phyloP scores from a whole-genome alignment of 1,284 basidiomycete species.

The Tylopilus sp. region DNA sequence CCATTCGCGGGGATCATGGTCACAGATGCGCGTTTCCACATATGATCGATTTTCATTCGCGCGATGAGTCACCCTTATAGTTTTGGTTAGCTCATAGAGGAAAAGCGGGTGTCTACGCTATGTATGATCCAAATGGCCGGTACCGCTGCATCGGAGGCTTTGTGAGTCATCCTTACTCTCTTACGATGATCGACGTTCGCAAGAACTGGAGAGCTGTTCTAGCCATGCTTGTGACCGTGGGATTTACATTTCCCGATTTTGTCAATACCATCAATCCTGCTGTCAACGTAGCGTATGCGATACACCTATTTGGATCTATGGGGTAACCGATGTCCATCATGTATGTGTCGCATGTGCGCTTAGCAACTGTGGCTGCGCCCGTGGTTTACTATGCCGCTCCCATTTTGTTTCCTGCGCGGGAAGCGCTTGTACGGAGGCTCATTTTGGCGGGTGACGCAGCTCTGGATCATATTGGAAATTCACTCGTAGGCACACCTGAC shows the following conservation, averaged over 20 bases:
- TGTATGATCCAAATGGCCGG: conserved; percentile 63
- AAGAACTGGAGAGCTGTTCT: conserved; percentile 72
- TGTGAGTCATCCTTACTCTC: conserved; percentile 37
- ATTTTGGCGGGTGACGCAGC: conserved; percentile 27
- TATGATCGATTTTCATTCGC: conserved; percentile 22
- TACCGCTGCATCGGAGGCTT: conserved; percentile 62
- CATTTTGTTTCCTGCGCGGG: conserved; percentile 49
- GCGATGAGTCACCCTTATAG: conserved; percentile 32
- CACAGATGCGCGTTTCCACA: too few species aligned
- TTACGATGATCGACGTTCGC: not conserved
- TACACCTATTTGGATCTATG: conserved; percentile 57
- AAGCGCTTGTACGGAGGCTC: conserved; percentile 51
- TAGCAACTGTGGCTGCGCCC: conserved; percentile 37
- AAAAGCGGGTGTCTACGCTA: conserved; percentile 62
- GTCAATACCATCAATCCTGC: conserved; percentile 59
- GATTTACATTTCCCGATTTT: conserved; percentile 64
- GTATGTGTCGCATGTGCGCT: not conserved
- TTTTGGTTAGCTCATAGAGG: conserved; percentile 63
- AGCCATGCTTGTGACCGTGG: conserved; percentile 57
- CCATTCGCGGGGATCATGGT: too few species aligned
- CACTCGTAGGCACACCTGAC: conserved; percentile 2
- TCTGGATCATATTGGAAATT: conserved; percentile 1
- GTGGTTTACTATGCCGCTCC: conserved; percentile 51
- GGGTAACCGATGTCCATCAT: conserved; percentile 37
- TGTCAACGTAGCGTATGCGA: conserved; percentile 49